These are phyloP conservation scores for Candida sanyaensis DNA, from an alignment of 1,139 yeast species.

Conservation along the genomic window DNA sequence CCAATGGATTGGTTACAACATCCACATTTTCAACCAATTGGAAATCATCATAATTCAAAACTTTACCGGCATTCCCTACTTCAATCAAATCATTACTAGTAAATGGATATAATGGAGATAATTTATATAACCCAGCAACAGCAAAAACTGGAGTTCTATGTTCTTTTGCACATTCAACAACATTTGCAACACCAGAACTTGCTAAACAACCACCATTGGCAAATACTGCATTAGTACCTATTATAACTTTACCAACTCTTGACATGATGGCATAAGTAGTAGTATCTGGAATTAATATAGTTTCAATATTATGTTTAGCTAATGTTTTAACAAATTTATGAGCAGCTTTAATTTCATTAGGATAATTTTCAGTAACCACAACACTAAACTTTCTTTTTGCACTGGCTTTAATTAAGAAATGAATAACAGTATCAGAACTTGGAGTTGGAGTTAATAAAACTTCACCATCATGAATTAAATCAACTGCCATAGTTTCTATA, in stretches of 20 bases:
- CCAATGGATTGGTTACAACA: conserved; percentile 83
- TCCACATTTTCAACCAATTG: conserved; percentile 70
- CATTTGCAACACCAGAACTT: conserved; percentile 87
- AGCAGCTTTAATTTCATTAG: conserved; percentile 76
- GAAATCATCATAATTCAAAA: conserved; percentile 69
- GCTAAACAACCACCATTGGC: conserved; percentile 96
- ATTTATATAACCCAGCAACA: conserved; percentile 89
- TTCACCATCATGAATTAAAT: conserved; percentile 93
- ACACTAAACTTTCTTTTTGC: conserved; percentile 92
- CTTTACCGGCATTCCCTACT: conserved; percentile 91
- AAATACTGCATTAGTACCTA: conserved; percentile 89
- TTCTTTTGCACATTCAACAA: conserved; percentile 94
- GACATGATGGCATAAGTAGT: conserved; percentile 96
- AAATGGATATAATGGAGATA: conserved; percentile 92
- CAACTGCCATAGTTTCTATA: conserved; percentile 86
- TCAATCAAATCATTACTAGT: conserved; percentile 86
- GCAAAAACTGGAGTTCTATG: conserved; percentile 94
- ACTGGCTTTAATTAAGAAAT: conserved; percentile 84
- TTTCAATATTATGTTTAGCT: conserved; percentile 84
- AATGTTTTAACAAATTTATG: conserved; percentile 79
- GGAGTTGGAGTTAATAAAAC: conserved; percentile 92
- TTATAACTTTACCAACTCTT: conserved; percentile 91
- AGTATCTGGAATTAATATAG: conserved; percentile 90
- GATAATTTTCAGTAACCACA: conserved; percentile 88
- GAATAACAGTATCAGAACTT: conserved; percentile 83